Evolutionary conservation across 164 flowering plant species (phyloP), one percentile per base, ranked within the genome.

Genomic region (Echeveria elegans): DNA sequence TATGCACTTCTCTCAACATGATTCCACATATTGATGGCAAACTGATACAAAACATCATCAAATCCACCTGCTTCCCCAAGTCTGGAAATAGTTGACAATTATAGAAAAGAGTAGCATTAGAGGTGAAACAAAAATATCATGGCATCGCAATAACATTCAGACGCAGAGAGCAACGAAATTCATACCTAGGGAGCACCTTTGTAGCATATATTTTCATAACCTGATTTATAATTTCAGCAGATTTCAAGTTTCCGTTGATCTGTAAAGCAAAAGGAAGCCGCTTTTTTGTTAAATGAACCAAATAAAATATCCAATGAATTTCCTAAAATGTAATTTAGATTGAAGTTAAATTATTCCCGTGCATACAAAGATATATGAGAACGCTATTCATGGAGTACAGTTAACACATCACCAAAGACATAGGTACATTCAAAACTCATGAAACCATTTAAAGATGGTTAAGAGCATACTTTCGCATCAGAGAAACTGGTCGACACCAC

Each of bases 121-220:
- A 63, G 11, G 16, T 21, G 21, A 52, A 23, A 21, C 58, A 52
- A 48, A 48, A 48, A 21, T 52, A 7, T 23, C 45, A 40, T 11
- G 45, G 45, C 15, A 36, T 40, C 11, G 15, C 2, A 40, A 40
- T 34, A 18, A 12, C 8, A 52, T 8, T 18, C 14, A 52, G 16
- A 52, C 23, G 28, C 23, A 52, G 56, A 53, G 60, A 11, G 60
- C 29, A 26, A 11, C 28, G 32, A 56, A 32, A 11, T 11, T 56
- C 74, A 61, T 87, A 94, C 99, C 97, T 76, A 69, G 95, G 90
- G 64, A 91, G 82, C 73, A 88, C 72, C 76, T 82, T 82, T 52
- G 45, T 60, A 24, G 87, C 73, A 74, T 77, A 88, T 80, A 85
- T 83, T 64, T 86, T 81, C 80, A 91, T 72, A 68, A 94, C 80